Evolutionary conservation across 768 basidiomycete genomes (phyloP), one percentile per base, ranked within the genome.

Genomic region (Fomitopsis pulvina): DNA sequence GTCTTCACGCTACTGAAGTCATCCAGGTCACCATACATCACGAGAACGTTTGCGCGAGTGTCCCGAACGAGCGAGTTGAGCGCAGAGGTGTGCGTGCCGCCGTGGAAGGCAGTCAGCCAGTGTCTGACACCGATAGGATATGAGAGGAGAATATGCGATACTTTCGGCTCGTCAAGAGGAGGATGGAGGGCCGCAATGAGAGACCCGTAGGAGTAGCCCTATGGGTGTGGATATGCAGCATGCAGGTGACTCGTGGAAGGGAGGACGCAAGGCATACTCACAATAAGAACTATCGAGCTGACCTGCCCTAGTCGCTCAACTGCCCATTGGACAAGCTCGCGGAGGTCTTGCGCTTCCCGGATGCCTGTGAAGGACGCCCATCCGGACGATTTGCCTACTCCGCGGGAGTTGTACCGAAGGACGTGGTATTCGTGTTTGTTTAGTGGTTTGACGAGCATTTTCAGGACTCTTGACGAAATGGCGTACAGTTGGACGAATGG

Each of bases 131-230:
- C 78, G 4, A 91, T 67, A 0, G 89, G 89, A 60, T 92, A 91
- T 2, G 88, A 90, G 20, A 92, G 65, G 34, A 92, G 62, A 40
- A 89, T 68, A 62, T 89, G 85, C 11, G 76, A 76, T 0, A 79
- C 82, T 58, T 69, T 72, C 40, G 83, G 60, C n/a, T 68, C 66
- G 0, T 71, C 67, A 2, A 83, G 66, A 2, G 78, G 59, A 0
- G 85, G 81, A 50, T 80, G 79, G 52, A 86, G 66, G 7, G 86
- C 85, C 10, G 78, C 77, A 30, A 87, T 81, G 27, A 92, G 71
- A 2, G 85, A 80, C 1, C 89, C 89, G 72, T 90, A 72, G 9
- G 89, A 92, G 65, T 92, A 92, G 4, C 87, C 87, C 86, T 89
- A 45, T 24, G n/a, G n/a, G n/a, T n/a, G n/a, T n/a, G n/a, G n/a